phyloP scores from a whole-genome alignment of 371 early-diverging fungal species.

The Entomophthora muscae region DNA sequence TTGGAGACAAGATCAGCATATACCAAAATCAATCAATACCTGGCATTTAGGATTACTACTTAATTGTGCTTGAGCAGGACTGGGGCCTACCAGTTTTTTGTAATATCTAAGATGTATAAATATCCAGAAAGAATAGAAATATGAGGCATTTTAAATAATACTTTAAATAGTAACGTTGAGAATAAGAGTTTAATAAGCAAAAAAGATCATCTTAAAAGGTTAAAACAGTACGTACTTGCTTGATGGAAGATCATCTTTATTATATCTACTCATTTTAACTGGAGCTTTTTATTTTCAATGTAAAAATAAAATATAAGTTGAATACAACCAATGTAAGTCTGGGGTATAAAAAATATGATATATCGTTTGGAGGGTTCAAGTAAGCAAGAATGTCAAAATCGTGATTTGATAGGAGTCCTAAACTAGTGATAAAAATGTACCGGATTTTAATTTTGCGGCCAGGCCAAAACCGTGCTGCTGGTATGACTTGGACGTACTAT shows the following conservation, averaged over 20 bases:
- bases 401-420: no score
- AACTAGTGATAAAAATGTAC: no score
- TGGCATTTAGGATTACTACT: neutral
- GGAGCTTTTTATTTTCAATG: neutral
- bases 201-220: neutral
- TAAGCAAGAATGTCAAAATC: no score
- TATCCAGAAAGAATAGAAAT: no score
- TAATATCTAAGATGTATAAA: neutral
- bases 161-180: no score
- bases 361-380: no score
- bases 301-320: neutral
- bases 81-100: neutral
- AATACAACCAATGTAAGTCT: neutral
- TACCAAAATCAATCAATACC: neutral
- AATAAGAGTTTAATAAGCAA: no score
- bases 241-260: neutral
- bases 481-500: no score
- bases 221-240: neutral
- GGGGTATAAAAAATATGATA: no score
- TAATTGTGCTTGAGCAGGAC: neutral
- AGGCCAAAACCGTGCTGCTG: no score
- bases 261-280: neutral
- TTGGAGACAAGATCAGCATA: neutral
- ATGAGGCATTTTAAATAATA: no score
- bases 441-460: no score